Evolutionary conservation across 2,329 filamentous ascomycete species (phyloP).

Genomic region (Trichoderma endophyticum): DNA sequence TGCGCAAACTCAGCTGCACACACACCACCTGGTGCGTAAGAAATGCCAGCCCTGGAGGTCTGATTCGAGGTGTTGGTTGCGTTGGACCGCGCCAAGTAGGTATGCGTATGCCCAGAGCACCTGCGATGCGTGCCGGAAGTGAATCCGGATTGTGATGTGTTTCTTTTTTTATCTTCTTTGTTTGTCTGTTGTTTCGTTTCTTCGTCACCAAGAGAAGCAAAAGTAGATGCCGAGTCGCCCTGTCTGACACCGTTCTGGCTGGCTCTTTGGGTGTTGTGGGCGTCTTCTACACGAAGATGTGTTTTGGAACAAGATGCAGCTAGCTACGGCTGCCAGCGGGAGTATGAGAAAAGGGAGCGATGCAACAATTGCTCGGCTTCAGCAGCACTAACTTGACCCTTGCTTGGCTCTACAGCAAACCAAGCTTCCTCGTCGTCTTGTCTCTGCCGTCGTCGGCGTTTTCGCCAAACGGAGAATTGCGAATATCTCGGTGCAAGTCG

Average conservation of each 20-base stretch:
- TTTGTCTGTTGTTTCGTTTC: not conserved
- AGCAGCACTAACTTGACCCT: not conserved
- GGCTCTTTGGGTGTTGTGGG: not conserved
- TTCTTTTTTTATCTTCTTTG: not conserved
- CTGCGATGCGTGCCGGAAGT: not conserved
- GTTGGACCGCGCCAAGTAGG: not conserved
- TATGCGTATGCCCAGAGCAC: not conserved
- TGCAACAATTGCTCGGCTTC: not conserved
- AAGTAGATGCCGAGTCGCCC: not conserved
- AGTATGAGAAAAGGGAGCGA: not conserved
- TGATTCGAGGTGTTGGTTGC: not conserved
- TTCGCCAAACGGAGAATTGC: not conserved
- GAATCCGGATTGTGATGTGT: not conserved
- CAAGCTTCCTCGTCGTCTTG: not conserved
- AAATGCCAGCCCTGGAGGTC: not conserved
- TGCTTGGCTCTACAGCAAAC: not conserved
- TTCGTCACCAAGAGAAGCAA: not conserved
- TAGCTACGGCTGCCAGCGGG: not conserved
- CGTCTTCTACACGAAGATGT: not conserved
- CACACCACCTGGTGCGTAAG: slow-evolving; percentile 14
- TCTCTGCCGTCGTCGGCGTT: not conserved
- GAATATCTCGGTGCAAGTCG: not conserved
- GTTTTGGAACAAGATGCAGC: not conserved
- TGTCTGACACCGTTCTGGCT: not conserved
- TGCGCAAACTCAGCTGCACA: slow-evolving; percentile 6